Base-by-base conservation (phyloP, 306 rosid species). In the Cucurbita ficifolia region DNA sequence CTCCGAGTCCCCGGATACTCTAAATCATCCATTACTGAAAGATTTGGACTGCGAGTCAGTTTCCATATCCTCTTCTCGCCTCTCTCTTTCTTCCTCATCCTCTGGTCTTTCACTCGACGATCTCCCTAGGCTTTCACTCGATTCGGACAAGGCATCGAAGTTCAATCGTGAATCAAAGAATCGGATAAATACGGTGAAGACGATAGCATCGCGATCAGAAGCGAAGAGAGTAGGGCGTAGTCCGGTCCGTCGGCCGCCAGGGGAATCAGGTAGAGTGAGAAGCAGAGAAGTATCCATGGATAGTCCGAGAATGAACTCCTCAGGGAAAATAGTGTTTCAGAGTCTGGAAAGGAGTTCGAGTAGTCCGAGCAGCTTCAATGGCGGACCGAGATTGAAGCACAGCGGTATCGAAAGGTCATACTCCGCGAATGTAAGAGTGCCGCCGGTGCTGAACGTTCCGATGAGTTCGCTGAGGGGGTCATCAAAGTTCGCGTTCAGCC, bases 361-460 rank as follows among this genome's bases (percentile, higher is more conserved):
- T 55, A 89, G 96, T 17, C 99, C 99, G 3, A 87, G 99, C 18
- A 90, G 90, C 82, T 94, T 94, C 83, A 89, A 88, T 46, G 97
- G 98, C 38, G 98, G 96, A 5, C 97, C 97, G 3, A 80, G 89
- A 36, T 82, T 82, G 73, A 94, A 94, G 84, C 87, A 86, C 65
- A 81, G 92, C 9, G 96, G 97, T 3, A 94, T 91, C 92, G 99
- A 94, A 75, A 84, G 99, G 16, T 94, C 97, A 0, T 91, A 91
- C 79, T 94, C 99, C 0, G 97, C 96, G 10, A 91, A 91, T 42
- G 99, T 94, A 0, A 82, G 99, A 53, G 92, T 94, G 8, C 87
- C 99, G 5, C 99, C 99, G 78, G 99, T 94, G 62, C 87, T 94
- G 33, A 94, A 94, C 65, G 96, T 94, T 10, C 99, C 99, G 21